Evolutionary conservation across 768 basidiomycete genomes (phyloP), one percentile per base, ranked within the genome.

Genomic region (Cubamyces sp.): DNA sequence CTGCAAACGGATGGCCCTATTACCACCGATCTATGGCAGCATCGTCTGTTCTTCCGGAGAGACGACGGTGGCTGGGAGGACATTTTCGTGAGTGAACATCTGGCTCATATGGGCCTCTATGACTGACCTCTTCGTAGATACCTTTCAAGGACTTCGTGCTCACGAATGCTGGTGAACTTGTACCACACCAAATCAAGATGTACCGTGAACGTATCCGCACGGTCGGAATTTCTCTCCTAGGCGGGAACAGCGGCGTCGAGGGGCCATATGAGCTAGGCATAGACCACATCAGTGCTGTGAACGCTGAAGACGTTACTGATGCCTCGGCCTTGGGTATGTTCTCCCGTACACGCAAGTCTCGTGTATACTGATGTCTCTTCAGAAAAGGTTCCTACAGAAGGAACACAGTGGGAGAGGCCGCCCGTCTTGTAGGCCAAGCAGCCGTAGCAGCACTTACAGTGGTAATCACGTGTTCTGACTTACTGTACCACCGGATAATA

Each of bases 1-100:
- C 77, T 98, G 48, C 95, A 97, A 73, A 96, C 94, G 2, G 90
- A 94, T 54, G 90, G 91, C 0, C 81, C 85, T 46, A 80, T 91
- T 51, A 83, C 86, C 52, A 89, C 87, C 40, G 94, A 96, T 72
- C 78, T 98, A n/a, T 98, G 92, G 88, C 96, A 97, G 71, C 95
- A 98, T 67, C 84, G 92, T 37, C 79, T 98, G n/a, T 92, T 84
- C 75, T 91, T 95, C 72, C 78, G 81, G 52, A 81, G 84, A 57
- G 76, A 79, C 26, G 83, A 87, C 60, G 82, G 84, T 25, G 76
- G 79, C 4, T 96, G 94, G 94, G 90, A 94, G 72, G 87, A 93
- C 68, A 73, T 96, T 16, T 87, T 87, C 69, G 92, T 92, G 65
- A 67, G 87, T 81, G 26, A 8, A 53, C 14, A 21, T 30, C 54